Conservation (phyloP, 1,139 yeast species). For the Arxiozyma heterogenica region DNA sequence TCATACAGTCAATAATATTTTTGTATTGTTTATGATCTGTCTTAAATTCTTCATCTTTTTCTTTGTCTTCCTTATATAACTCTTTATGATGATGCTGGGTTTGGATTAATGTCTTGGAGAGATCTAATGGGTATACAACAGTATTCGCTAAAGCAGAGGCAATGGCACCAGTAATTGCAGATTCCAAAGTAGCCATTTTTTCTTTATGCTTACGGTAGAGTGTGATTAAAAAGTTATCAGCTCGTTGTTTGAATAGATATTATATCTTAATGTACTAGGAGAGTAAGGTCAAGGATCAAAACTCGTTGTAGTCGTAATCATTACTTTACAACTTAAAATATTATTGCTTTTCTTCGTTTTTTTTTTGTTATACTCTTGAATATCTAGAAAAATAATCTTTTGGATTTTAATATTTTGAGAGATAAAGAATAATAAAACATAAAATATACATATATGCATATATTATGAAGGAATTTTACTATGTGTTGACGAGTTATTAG, state of each 20-base stretch:
- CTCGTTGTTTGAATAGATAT: neutral
- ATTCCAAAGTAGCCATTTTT: slow-evolving; percentile 44
- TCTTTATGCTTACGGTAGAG: neutral
- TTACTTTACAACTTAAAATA: no score
- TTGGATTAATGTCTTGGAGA: slow-evolving; percentile 65
- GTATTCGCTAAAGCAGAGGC: slow-evolving; percentile 79
- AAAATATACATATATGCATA: no score
- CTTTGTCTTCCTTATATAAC: slow-evolving; percentile 9
- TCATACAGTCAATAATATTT: slow-evolving; percentile 55
- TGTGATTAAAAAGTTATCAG: neutral
- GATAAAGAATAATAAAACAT: no score
- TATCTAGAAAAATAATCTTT: neutral
- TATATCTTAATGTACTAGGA: no score
- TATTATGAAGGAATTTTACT: no score
- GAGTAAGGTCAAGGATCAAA: no score
- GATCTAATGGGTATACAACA: slow-evolving; percentile 67
- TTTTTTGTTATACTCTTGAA: no score
- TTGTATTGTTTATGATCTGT: slow-evolving; percentile 37
- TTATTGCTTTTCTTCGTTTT: neutral
- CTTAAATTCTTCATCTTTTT: slow-evolving; percentile 7
- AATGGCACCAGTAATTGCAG: slow-evolving; percentile 76
- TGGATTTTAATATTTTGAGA: no score
- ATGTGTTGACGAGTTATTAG: no score
- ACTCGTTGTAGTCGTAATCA: neutral
- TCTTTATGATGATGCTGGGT: slow-evolving; percentile 31